These are phyloP conservation scores for Pezicula radicicola DNA, from an alignment of 2,329 filamentous ascomycete species.

Conservation along the genomic window DNA sequence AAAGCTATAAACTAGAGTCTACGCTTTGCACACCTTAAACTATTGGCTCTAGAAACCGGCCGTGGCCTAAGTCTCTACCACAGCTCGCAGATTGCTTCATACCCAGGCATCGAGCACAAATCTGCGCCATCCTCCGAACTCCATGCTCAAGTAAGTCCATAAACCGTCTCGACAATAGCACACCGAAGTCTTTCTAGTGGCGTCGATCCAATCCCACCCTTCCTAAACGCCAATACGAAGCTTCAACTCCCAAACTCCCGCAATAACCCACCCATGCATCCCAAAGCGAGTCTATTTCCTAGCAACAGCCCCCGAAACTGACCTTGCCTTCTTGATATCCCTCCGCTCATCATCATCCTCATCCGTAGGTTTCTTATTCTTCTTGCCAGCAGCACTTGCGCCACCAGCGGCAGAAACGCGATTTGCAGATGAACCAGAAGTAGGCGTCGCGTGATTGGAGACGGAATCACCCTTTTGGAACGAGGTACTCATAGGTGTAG, in stretches of 20 bases:
- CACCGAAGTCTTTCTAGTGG: too few relatives aligned
- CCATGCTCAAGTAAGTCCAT: too few relatives aligned
- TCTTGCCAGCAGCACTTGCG: slow-evolving; percentile 39
- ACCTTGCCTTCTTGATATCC: slow-evolving; percentile 26
- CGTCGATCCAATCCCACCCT: too few relatives aligned
- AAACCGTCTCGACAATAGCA: too few relatives aligned
- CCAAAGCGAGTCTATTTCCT: slow-evolving; percentile 18
- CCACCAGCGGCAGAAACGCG: slow-evolving; percentile 24
- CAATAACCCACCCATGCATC: not conserved
- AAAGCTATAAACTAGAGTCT: too few relatives aligned
- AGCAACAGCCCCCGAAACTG: slow-evolving; percentile 23
- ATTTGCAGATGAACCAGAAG: slow-evolving; percentile 43
- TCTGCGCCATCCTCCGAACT: too few relatives aligned
- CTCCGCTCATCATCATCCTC: slow-evolving; percentile 41
- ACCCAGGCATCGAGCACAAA: too few relatives aligned
- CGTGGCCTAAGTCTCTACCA: too few relatives aligned
- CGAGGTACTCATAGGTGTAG: slow-evolving; percentile 52
- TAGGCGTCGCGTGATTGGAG: slow-evolving; percentile 54
- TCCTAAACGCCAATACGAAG: not conserved
- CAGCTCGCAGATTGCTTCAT: too few relatives aligned
- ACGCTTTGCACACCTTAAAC: too few relatives aligned
- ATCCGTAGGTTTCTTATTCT: slow-evolving; percentile 45
- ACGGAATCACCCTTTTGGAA: slow-evolving; percentile 44
- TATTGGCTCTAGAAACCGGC: too few relatives aligned
- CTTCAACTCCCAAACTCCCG: not conserved